Conservation (phyloP, 306 rosid genomes). For the Vigna radiata region DNA sequence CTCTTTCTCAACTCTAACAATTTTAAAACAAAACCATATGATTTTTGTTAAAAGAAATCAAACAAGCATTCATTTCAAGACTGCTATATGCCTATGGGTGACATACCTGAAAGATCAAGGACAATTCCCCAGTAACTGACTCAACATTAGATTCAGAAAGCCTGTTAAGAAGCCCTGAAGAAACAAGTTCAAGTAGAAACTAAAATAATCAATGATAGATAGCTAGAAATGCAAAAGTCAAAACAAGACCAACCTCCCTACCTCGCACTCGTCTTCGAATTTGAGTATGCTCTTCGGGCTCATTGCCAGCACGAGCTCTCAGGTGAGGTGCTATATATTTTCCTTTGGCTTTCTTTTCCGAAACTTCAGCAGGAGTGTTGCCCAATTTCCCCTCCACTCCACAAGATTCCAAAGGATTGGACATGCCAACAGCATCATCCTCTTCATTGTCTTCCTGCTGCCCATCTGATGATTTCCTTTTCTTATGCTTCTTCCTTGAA, state of each 20-base stretch:
- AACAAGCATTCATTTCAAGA: conserved; percentile 18
- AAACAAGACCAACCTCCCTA: conserved; percentile 39
- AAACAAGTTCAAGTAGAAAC: conserved; percentile 38
- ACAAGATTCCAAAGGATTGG: conserved; percentile 39
- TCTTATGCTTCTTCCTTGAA: conserved; percentile 53
- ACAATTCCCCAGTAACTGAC: conserved; percentile 74
- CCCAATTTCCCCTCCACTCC: conserved; percentile 37
- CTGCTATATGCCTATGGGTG: neutral
- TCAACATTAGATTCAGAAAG: conserved; percentile 77
- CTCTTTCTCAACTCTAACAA: conserved; percentile 3
- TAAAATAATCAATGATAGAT: conserved; percentile 13
- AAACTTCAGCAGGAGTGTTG: conserved; percentile 48
- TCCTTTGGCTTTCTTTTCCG: conserved; percentile 44
- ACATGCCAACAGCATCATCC: conserved; percentile 24
- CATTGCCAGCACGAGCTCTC: conserved; percentile 71
- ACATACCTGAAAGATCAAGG: conserved; percentile 58
- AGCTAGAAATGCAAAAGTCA: conserved; percentile 21
- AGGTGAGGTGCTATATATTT: conserved; percentile 81
- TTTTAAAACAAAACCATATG: conserved; percentile 5
- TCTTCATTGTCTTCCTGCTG: conserved; percentile 42
- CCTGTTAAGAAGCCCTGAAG: conserved; percentile 72
- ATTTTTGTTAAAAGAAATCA: neutral
- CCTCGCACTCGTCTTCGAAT: conserved; percentile 70
- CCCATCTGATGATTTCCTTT: conserved; percentile 49
- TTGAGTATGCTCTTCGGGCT: conserved; percentile 74